Base-by-base conservation (phyloP, 257 asterid species). In the Nicotiana sylvestris region DNA sequence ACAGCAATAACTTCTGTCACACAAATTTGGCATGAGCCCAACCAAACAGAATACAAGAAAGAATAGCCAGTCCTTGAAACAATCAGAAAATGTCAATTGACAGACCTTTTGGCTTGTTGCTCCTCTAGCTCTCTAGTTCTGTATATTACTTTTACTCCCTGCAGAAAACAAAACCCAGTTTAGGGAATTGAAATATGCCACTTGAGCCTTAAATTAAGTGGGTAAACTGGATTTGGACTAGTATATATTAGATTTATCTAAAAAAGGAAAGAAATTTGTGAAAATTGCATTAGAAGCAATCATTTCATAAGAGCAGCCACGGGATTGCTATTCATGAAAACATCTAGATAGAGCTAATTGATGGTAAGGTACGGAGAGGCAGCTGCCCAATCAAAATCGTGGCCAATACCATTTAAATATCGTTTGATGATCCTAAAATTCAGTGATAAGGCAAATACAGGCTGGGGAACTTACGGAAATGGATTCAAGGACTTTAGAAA, bases 61-160 rank as follows among this genome's bases (percentile, higher is more conserved):
- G 72, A 77, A 77, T 80, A 18, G 76, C 87, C 82, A 67, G 56
- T 49, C 80, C 62, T 51, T 13, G 16, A 6, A 74, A 74, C 80
- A 51, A 74, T 27, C 43, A 74, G 9, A 51, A 74, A 74, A 27
- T 51, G 80, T 74, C 43, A 85, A 79, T 61, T 57, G 30, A 78
- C 66, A 37, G 84, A 95, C 98, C 98, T 95, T 88, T 84, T 93
- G 80, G 98, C 97, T 86, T 95, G 98, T 85, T 91, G 94, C 89
- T 93, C 98, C 90, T 95, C 98, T 55, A 95, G 97, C 86, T 95
- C 97, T 88, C 89, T 93, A 84, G 98, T 95, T 91, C 98, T 91
- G 92, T 93, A 93, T 69, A 95, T 87, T 85, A 95, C 93, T 92
- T 90, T 92, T 84, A 95, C 98, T 55, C 98, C 98, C 98, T 95